Conservation (phyloP, 2,329 filamentous ascomycete genomes). For the Fusarium sororula region DNA sequence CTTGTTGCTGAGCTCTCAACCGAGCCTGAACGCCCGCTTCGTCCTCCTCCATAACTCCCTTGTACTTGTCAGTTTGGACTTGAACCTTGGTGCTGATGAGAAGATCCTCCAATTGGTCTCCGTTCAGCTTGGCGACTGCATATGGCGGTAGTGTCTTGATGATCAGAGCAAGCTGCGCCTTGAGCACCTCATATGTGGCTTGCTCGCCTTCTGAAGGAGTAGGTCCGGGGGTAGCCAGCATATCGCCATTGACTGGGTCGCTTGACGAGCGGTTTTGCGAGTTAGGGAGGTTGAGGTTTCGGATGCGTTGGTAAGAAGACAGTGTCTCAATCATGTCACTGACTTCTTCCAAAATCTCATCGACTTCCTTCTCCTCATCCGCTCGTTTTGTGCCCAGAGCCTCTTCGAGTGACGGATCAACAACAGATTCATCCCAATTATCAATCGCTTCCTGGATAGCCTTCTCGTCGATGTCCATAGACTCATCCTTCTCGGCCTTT, state of each 20-base stretch:
- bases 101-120: slow-evolving; percentile 83
- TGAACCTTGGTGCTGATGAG: slow-evolving; percentile 83
- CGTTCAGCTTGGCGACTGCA: slow-evolving; percentile 85
- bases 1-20: slow-evolving; percentile 50
- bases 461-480: slow-evolving; percentile 59
- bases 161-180: slow-evolving; percentile 77
- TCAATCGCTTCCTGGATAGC: slow-evolving; percentile 64
- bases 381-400: slow-evolving; percentile 61
- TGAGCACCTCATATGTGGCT: slow-evolving; percentile 75
- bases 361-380: slow-evolving; percentile 72
- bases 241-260: slow-evolving; percentile 72
- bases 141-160: slow-evolving; percentile 82
- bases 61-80: slow-evolving; percentile 76
- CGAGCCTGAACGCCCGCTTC: slow-evolving; percentile 68
- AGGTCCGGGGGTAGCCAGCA: slow-evolving; percentile 72
- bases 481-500: slow-evolving; percentile 45
- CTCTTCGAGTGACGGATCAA: slow-evolving; percentile 67
- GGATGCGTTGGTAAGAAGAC: slow-evolving; percentile 81
- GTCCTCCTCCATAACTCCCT: slow-evolving; percentile 86
- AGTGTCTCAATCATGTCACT: slow-evolving; percentile 81
- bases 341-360: slow-evolving; percentile 77
- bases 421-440: slow-evolving; percentile 64
- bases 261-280: slow-evolving; percentile 68
- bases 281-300: slow-evolving; percentile 74
- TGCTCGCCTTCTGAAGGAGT: slow-evolving; percentile 72